phyloP scores from a whole-genome alignment of 2,329 filamentous ascomycete species.

The Diaporthe sp. region DNA sequence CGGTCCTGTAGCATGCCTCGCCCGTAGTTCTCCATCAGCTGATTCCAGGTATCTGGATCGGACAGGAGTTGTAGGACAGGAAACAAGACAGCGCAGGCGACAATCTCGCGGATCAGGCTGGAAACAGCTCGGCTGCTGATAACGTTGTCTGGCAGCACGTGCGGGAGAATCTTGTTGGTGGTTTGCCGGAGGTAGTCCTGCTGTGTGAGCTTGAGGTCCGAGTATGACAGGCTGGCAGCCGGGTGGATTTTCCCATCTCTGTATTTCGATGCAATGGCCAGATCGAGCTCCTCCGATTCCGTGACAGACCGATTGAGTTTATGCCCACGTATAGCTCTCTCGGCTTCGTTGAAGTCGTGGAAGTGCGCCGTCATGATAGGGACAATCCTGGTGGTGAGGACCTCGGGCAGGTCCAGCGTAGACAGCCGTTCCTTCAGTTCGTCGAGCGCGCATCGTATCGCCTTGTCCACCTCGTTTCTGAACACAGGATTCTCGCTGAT shows the following conservation, averaged over 20 bases:
- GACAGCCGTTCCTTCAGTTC: slow-evolving; percentile 80
- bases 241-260: slow-evolving; percentile 89
- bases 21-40: slow-evolving; percentile 90
- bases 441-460: slow-evolving; percentile 79
- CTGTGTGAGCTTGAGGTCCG: slow-evolving; percentile 86
- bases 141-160: slow-evolving; percentile 79
- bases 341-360: slow-evolving; percentile 90
- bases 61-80: slow-evolving; percentile 85
- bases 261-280: slow-evolving; percentile 96
- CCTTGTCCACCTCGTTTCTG: slow-evolving; percentile 86
- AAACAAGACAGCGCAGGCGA: slow-evolving; percentile 90
- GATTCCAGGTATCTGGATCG: slow-evolving; percentile 98
- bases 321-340: slow-evolving; percentile 86
- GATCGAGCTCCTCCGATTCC: slow-evolving; percentile 94
- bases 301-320: slow-evolving; percentile 92
- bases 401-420: slow-evolving; percentile 85
- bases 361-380: slow-evolving; percentile 92
- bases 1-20: slow-evolving; percentile 92
- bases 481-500: slow-evolving; percentile 88
- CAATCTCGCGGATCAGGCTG: slow-evolving; percentile 87
- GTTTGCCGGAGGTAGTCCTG: slow-evolving; percentile 89
- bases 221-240: slow-evolving; percentile 85
- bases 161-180: slow-evolving; percentile 79
- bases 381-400: slow-evolving; percentile 84
- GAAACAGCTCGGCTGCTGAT: slow-evolving; percentile 85